Percentiles rank a stretch among this genome's conserved stretches.
phyloP scores from a whole-genome alignment of 352 stramenopile species.

The Phytophthora litchii region DNA sequence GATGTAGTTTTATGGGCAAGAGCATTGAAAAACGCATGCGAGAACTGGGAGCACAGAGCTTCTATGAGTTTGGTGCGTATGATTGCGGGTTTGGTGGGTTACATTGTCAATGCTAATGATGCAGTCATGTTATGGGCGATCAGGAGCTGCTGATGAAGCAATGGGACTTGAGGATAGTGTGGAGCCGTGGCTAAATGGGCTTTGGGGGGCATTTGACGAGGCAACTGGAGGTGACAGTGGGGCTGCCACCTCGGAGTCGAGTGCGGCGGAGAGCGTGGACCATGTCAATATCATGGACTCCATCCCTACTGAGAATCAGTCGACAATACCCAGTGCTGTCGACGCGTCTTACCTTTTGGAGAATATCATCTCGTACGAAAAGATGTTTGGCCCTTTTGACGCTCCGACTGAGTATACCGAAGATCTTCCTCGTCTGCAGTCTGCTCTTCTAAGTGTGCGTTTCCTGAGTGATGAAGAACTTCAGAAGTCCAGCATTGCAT shows the following conservation, averaged over 20 bases:
- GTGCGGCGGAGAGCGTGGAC: slow-evolving; percentile 15
- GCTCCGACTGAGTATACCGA: slow-evolving; percentile 41
- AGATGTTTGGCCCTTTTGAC: slow-evolving; percentile 56
- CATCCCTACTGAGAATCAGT: not conserved
- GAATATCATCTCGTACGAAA: slow-evolving; percentile 59
- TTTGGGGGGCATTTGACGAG: slow-evolving; percentile 61
- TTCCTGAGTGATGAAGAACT: slow-evolving; percentile 38
- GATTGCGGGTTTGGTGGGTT: not conserved
- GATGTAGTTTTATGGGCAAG: slow-evolving; percentile 82
- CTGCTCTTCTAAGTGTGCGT: slow-evolving; percentile 49
- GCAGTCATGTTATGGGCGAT: slow-evolving; percentile 2
- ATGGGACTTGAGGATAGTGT: slow-evolving; percentile 95
- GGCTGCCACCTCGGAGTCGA: slow-evolving; percentile 29
- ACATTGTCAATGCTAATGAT: slow-evolving; percentile 1
- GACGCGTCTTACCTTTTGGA: slow-evolving; percentile 40
- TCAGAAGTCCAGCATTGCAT: slow-evolving; percentile 5
- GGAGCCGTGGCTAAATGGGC: slow-evolving; percentile 87
- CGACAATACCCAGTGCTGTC: not conserved
- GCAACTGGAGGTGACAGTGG: slow-evolving; percentile 19
- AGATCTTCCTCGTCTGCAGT: slow-evolving; percentile 64
- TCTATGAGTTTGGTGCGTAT: slow-evolving; percentile 66
- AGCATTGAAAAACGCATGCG: slow-evolving; percentile 88
- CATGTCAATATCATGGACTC: not conserved
- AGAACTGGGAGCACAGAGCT: slow-evolving; percentile 86
- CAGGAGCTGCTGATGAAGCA: slow-evolving; percentile 92